phyloP scores from a whole-genome alignment of 164 flowering plant genomes.

The Vitis riparia region DNA sequence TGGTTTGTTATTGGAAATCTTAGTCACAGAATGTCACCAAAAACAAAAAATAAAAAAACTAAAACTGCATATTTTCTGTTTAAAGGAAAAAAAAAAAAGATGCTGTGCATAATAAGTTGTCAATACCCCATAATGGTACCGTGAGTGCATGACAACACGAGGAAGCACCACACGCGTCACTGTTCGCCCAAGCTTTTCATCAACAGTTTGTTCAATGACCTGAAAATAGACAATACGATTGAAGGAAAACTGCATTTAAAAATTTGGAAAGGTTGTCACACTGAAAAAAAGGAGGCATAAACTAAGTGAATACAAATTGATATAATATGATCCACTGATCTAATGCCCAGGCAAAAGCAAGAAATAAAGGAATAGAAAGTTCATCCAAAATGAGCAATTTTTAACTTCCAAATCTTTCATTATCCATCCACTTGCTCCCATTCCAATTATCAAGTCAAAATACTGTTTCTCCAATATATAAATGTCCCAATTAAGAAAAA shows the following conservation, averaged over 20 bases:
- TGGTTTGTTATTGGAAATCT: not conserved
- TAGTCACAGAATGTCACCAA: not conserved
- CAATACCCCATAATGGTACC: slow-evolving; percentile 87
- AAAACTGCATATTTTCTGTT: not conserved
- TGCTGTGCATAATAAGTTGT: not conserved
- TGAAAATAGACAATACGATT: slow-evolving; percentile 22
- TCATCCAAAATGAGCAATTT: no score
- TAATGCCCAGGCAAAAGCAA: no score
- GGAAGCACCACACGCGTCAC: slow-evolving; percentile 98
- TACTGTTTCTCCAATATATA: no score
- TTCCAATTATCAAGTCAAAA: no score
- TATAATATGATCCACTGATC: no score
- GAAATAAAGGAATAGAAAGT: no score
- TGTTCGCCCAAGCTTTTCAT: slow-evolving; percentile 91
- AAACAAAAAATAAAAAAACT: not conserved
- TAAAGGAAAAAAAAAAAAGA: not conserved
- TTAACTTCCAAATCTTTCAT: no score
- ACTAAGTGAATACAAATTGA: no score
- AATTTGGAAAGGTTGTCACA: no score
- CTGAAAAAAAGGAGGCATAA: no score
- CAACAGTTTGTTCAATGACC: slow-evolving; percentile 84
- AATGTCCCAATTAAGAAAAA: no score
- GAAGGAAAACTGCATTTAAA: not conserved
- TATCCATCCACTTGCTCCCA: no score
- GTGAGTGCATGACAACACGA: slow-evolving; percentile 92